phyloP scores from a whole-genome alignment of 2,329 filamentous ascomycete genomes.

The Aspergillus melleus region DNA sequence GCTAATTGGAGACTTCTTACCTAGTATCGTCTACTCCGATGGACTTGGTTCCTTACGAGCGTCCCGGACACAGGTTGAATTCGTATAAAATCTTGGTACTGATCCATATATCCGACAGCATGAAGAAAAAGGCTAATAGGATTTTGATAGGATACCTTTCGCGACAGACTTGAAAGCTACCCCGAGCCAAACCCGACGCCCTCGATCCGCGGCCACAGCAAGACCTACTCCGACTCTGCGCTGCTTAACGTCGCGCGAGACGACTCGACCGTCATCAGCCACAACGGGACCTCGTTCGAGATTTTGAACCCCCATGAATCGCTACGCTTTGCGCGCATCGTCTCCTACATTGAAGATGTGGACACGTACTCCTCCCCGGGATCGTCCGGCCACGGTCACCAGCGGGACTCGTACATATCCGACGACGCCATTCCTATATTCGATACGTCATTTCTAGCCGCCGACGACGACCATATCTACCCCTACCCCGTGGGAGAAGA shows the following conservation, averaged over 20 bases:
- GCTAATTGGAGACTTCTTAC: slow-evolving; percentile 6
- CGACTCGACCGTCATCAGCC: slow-evolving; percentile 29
- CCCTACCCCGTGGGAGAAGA: not conserved
- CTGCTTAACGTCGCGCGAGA: slow-evolving; percentile 23
- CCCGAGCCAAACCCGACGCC: slow-evolving; percentile 21
- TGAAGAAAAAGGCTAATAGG: not conserved
- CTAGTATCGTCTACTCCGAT: slow-evolving; percentile 11
- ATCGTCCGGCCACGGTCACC: slow-evolving; percentile 22
- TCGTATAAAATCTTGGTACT: slow-evolving; percentile 19
- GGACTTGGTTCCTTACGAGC: slow-evolving; percentile 5
- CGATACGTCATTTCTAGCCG: not conserved
- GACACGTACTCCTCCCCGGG: slow-evolving; percentile 23
- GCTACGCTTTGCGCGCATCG: slow-evolving; percentile 34
- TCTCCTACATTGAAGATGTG: slow-evolving; percentile 38
- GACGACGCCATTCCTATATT: not conserved
- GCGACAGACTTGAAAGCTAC: slow-evolving; percentile 27
- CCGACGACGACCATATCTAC: not conserved
- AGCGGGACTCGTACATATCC: slow-evolving; percentile 24
- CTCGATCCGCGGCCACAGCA: slow-evolving; percentile 18
- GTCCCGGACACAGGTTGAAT: slow-evolving; percentile 3
- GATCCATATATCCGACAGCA: not conserved
- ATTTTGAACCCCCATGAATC: slow-evolving; percentile 41
- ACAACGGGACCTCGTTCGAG: slow-evolving; percentile 38
- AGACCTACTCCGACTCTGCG: slow-evolving; percentile 28
- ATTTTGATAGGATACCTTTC: slow-evolving; percentile 30